Evolutionary conservation across 441 rosid genomes (phyloP), one percentile per base, ranked within the genome.

Genomic region (Gossypium davidsonii): DNA sequence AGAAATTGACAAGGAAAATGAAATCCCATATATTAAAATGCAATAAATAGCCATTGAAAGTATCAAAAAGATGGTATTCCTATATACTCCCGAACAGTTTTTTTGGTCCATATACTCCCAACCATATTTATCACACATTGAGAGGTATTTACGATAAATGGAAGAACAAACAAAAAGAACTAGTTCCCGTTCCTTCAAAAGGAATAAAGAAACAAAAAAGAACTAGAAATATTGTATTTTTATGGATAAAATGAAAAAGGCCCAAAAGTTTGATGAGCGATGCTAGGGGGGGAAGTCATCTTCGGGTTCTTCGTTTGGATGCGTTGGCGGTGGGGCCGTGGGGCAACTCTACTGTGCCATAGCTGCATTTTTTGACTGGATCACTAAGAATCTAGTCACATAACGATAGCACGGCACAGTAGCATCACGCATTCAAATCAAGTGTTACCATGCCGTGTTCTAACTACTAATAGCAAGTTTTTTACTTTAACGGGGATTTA

Each of bases 1-100:
- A 66, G 12, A 66, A 12, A 46, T 46, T 46, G 70, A 46, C 70
- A 67, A 49, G 7, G 56, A 48, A 67, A 67, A 25, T n/a, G 23
- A 49, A n/a, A 48, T 26, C 58, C 6, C 23, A 25, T 9, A 25
- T 67, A 51, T 51, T 14, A 67, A 12, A 21, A 26, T 67, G 71
- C 71, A 49, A 51, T 67, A 49, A 15, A 49, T 67, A 59, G 28
- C n/a, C 59, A 28, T 51, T 9, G 59, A 28, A 46, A 26, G 58
- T 8, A 49, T 26, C 15, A 67, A 67, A 51, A 67, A 15, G 4
- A 49, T 26, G 4, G 46, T 49, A 26, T n/a, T 14, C 49, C 15
- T 46, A 0, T 64, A 18, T 0, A 20, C 52, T 18, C 17, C 31
- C 3, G 11, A 63, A 20, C 17, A 39, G 31, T 28, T 28, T 28